These are phyloP conservation scores for Cladorrhinum sp. DNA, from an alignment of 2,329 filamentous ascomycete species.

Conservation along the genomic window DNA sequence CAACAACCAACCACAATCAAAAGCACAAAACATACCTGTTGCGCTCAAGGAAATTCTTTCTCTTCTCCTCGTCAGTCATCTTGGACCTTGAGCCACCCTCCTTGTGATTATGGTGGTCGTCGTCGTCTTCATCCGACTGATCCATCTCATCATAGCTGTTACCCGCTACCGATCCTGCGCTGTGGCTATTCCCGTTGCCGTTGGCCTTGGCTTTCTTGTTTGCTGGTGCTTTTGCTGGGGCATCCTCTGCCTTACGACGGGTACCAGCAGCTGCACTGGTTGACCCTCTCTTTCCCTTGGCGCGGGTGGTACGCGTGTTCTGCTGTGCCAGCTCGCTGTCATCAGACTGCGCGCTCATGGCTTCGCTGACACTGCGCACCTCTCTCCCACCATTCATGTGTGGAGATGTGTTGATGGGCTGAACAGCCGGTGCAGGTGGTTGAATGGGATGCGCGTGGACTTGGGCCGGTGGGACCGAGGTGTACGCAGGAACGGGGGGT, in stretches of 20 bases:
- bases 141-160: constrained; percentile 28
- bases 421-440: constrained; percentile 30
- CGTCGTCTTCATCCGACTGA: constrained; percentile 37
- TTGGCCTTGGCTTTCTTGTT: constrained; percentile 70
- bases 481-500: constrained; percentile 47
- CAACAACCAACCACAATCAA: constrained; percentile 30
- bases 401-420: constrained; percentile 45
- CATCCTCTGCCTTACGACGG: constrained; percentile 74
- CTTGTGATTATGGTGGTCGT: constrained; percentile 54
- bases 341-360: constrained; percentile 68
- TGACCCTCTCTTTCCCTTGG: constrained; percentile 66
- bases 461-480: constrained; percentile 41
- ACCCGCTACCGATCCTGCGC: constrained; percentile 8
- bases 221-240: constrained; percentile 58
- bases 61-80: constrained; percentile 98
- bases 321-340: constrained; percentile 68
- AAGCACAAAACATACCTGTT: constrained; percentile 77
- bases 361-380: constrained; percentile 61
- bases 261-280: constrained; percentile 50
- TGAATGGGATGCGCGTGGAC: constrained; percentile 49
- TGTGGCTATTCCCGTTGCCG: constrained; percentile 30
- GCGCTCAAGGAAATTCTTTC: constrained; percentile 94
- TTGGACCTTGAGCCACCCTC: constrained; percentile 63
- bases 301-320: constrained; percentile 58
- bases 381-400: constrained; percentile 51